Evolutionary conservation across 331 rosid genomes (phyloP), one percentile per base, ranked within the genome.

Genomic region (Dryas integrifolia): DNA sequence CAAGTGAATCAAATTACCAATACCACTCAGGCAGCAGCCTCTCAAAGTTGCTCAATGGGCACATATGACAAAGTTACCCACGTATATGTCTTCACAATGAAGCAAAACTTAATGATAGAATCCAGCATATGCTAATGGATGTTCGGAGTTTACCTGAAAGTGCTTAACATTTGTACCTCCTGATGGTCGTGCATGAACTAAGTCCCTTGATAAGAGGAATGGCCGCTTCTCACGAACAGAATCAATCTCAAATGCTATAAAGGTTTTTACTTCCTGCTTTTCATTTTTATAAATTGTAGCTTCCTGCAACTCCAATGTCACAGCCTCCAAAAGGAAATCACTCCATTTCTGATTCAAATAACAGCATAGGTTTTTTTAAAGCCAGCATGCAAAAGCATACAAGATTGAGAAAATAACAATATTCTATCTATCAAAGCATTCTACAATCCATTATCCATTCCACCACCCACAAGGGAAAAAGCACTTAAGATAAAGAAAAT

Each of bases 201-300:
- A 40, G 65, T 85, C 86, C 69, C 89, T 76, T 16, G 86, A 85
- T 48, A 82, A 79, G 65, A 85, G 85, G 70, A 55, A 82, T 14
- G 89, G 86, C 1, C 77, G 75, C 13, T 40, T 35, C 59, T 18
- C 63, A 9, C 44, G 77, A 48, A 74, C 24, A 69, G 74, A 74
- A 40, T 65, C 79, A n/a, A 85, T 70, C 59, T 76, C 48, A 44
- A 85, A 70, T 24, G 8, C 62, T 14, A 70, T 79, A 58, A 85
- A 82, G 55, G 12, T 76, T 66, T 73, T 79, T 26, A 65, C 75
- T 5, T 72, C 75, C 67, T 46, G 49, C 21, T 58, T 46, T 0
- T 0, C 21, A 0, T 26, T 62, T 72, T 75, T 76, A 58, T 9
- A 30, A 55, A 81, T 14, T 4, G 16, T 0, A 10, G 77, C 79